Evolutionary conservation across 1,284 basidiomycete genomes (phyloP), one percentile per base, ranked within the genome.

Genomic region (Tylopilus sp.): DNA sequence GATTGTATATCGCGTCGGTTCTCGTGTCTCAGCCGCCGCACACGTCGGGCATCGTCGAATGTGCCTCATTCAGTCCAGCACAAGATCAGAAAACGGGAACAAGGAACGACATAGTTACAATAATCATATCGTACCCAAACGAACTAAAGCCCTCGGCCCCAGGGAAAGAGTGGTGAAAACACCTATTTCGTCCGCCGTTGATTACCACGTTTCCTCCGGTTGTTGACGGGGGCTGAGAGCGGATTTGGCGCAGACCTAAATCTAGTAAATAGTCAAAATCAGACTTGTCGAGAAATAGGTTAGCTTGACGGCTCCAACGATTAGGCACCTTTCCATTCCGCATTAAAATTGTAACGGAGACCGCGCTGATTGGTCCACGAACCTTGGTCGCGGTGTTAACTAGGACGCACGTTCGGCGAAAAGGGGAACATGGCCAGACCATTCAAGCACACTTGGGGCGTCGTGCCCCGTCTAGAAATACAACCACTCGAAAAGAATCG

Each of bases 191-290:
- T 43, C 66, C 57, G 58, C 46, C 52, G 59, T 59, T 42, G 48
- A 46, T 61, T 56, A 31, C 66, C 65, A 67, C 63, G 14, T 52
- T 65, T 61, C 45, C 63, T 31, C 63, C 54, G 40, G 59, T 59
- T 46, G 54, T 54, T 19, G 35, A 42, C 54, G 56, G 62, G 46
- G 53, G 25, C 42, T 44, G 44, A 46, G 31, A 56, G 37, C 42
- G 40, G 56, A 28, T 32, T 43, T 33, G 15, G 20, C 32, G 28
- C 8, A 42, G 48, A 66, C 60, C 56, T 32, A 25, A 44, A 63
- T 66, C 56, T 50, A 25, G n/a, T n/a, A n/a, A n/a, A 19, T 52
- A 53, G 64, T 58, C 60, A 63, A 63, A 66, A 65, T 56, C 66
- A 61, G 28, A 53, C 54, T 56, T 42, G 54, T 65, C 62, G 66